Evolutionary conservation across 345 rosid genomes (phyloP).

Genomic region (Euphorbia pulcherrima): DNA sequence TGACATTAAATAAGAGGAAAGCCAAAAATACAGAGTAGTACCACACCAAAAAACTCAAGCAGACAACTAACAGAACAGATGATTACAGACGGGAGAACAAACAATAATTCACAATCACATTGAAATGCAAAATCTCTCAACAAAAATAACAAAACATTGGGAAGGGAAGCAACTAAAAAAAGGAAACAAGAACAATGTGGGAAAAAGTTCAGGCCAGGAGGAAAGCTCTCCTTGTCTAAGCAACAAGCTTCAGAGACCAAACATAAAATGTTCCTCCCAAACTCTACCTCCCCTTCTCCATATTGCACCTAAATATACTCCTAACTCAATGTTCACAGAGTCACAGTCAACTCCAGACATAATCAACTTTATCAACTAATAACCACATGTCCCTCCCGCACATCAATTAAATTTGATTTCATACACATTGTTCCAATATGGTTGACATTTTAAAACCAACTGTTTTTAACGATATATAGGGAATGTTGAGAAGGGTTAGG

Average conservation of each 20-base stretch:
- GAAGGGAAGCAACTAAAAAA: no score
- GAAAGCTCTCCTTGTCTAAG: background rate
- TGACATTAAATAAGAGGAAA: background rate
- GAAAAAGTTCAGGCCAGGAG: background rate
- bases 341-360: no score
- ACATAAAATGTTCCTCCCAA: background rate
- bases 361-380: no score
- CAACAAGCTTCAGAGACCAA: background rate
- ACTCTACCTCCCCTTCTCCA: background rate
- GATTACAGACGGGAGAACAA: no score
- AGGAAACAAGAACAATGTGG: background rate
- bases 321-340: background rate
- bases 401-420: background rate
- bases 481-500: background rate
- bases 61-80: background rate
- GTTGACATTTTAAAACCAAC: no score
- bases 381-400: background rate
- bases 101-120: no score
- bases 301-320: background rate
- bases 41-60: background rate
- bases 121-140: no score
- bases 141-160: no score
- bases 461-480: background rate
- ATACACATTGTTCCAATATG: background rate
- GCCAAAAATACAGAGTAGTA: background rate